Evolutionary conservation across 2,329 filamentous ascomycete genomes (phyloP).

Genomic region (Fusarium napiforme): DNA sequence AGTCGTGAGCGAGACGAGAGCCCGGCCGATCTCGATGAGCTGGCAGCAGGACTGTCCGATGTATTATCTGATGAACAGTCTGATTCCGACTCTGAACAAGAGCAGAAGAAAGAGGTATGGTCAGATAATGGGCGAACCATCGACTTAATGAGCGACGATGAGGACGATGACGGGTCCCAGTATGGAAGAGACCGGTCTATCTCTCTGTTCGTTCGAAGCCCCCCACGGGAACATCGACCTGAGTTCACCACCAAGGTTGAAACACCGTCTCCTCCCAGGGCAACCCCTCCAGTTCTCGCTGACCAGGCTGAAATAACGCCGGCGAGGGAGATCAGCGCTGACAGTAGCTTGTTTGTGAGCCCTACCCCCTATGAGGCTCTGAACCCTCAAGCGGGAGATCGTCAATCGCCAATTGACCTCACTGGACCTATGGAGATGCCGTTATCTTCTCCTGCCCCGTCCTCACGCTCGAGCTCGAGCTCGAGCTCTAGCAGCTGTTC

Average conservation of each 20-base stretch:
- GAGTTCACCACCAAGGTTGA: slow-evolving; percentile 16
- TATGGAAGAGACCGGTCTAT: not conserved
- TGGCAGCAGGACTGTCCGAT: not conserved
- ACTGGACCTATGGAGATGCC: not conserved
- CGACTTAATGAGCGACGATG: slow-evolving; percentile 9
- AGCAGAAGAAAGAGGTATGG: not conserved
- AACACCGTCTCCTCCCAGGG: not conserved
- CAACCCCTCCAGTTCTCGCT: too few species aligned
- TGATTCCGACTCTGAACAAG: not conserved
- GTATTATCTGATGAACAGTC: not conserved
- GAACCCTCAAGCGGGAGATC: not conserved
- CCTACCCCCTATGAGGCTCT: slow-evolving; percentile 20
- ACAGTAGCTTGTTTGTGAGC: slow-evolving; percentile 32
- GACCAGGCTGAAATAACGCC: not conserved
- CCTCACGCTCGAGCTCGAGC: not conserved
- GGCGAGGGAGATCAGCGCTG: not conserved
- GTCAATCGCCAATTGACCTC: not conserved
- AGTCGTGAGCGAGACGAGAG: not conserved
- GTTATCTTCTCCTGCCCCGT: not conserved
- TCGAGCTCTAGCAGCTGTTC: not conserved
- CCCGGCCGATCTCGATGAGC: not conserved
- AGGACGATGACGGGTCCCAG: not conserved
- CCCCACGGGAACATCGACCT: not conserved
- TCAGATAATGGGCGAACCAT: not conserved
- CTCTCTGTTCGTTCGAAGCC: slow-evolving; percentile 22